Percentiles rank a stretch among this genome's conserved stretches.
Conservation (phyloP, 805 yeast species). For the Kodamaea restingae region DNA sequence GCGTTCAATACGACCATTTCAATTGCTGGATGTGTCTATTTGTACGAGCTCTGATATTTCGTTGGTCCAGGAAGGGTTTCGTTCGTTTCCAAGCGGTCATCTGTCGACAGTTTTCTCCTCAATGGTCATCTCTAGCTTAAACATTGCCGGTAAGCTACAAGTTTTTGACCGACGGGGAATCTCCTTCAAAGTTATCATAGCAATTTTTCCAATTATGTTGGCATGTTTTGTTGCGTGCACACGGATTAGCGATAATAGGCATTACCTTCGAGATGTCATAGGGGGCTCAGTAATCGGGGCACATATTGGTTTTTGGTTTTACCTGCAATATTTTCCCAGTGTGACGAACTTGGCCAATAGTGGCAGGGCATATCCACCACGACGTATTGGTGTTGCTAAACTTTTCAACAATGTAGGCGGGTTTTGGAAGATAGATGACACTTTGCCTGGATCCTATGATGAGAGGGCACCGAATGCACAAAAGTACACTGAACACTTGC, state of each 20-base stretch:
- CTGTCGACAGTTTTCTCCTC: slow-evolving; percentile 29
- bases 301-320: slow-evolving; percentile 28
- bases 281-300: slow-evolving; percentile 39
- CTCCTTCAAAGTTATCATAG: slow-evolving; percentile 27
- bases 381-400: slow-evolving; percentile 29
- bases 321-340: slow-evolving; percentile 41
- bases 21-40: slow-evolving; percentile 2
- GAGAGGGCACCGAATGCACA: slow-evolving; percentile 18
- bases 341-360: slow-evolving; percentile 21
- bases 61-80: slow-evolving; percentile 22
- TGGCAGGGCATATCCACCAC: slow-evolving; percentile 44
- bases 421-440: slow-evolving; percentile 10
- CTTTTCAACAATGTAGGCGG: slow-evolving; percentile 13
- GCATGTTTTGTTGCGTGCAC: slow-evolving; percentile 37
- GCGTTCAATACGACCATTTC: slow-evolving; percentile 8
- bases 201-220: slow-evolving; percentile 31
- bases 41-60: slow-evolving; percentile 14
- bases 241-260: slow-evolving; percentile 47
- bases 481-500: slow-evolving; percentile 3
- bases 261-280: slow-evolving; percentile 37
- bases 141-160: slow-evolving; percentile 30
- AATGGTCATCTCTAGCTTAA: slow-evolving; percentile 31
- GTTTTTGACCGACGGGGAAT: slow-evolving; percentile 34
- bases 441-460: slow-evolving; percentile 20
- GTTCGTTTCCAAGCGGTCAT: slow-evolving; percentile 29